Evolutionary conservation across 805 yeast species (phyloP).

Genomic region (Kluyveromyces nonfermentans): DNA sequence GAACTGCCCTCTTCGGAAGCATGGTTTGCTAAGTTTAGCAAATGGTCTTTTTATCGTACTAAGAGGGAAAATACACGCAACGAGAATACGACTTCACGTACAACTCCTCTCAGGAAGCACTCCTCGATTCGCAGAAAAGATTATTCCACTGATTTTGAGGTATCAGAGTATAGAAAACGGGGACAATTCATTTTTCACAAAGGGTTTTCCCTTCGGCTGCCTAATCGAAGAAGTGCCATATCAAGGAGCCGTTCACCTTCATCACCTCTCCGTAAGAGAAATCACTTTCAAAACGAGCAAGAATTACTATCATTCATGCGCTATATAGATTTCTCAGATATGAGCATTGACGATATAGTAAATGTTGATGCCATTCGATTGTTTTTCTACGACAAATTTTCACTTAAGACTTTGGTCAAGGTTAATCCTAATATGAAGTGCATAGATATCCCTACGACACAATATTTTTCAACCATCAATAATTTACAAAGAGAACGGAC

Average conservation of each 20-base stretch:
- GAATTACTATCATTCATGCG: constrained; percentile 16
- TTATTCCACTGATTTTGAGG: constrained; percentile 17
- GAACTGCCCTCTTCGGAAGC: neutral
- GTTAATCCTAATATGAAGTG: neutral
- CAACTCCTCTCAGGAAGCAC: constrained; percentile 4
- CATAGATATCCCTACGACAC: neutral
- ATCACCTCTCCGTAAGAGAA: neutral
- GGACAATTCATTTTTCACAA: constrained; percentile 20
- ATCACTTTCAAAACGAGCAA: constrained; percentile 9
- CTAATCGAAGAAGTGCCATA: neutral
- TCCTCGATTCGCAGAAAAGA: constrained; percentile 15
- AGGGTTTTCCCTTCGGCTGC: constrained; percentile 15
- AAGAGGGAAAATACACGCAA: neutral
- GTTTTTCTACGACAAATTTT: constrained; percentile 3
- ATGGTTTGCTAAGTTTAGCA: constrained; percentile 4
- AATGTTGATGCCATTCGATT: constrained; percentile 1
- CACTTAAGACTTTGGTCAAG: neutral
- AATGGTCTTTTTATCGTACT: constrained; percentile 7
- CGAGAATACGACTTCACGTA: neutral
- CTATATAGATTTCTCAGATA: constrained; percentile 12
- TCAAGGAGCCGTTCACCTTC: constrained; percentile 1
- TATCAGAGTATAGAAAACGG: constrained; percentile 7
- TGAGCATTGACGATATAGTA: constrained; percentile 9
- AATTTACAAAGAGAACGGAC: neutral
- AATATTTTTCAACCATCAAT: neutral